Evolutionary conservation across 306 rosid genomes (phyloP).

Genomic region (barrel medic (Medicago truncatula)): MtrunA17r5.0-ANR NC_053042.1:38629501-38630000

Average conservation of each 20-base stretch:
- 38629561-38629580: slow-evolving; percentile 37
- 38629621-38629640: slow-evolving; percentile 39
- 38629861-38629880: slow-evolving; percentile 79
- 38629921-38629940: slow-evolving; percentile 95
- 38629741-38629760: slow-evolving; percentile 31
- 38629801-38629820: slow-evolving; percentile 81
- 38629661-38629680: slow-evolving; percentile 71
- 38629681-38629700: slow-evolving; percentile 80
- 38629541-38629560: not conserved
- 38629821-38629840: slow-evolving; percentile 64
- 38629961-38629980: slow-evolving; percentile 42
- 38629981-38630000: not conserved
- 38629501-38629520: slow-evolving; percentile 25
- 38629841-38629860: slow-evolving; percentile 83
- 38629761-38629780: slow-evolving; percentile 66
- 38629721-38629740: slow-evolving; percentile 56
- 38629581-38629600: slow-evolving; percentile 36
- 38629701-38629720: slow-evolving; percentile 60
- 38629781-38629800: slow-evolving; percentile 76
- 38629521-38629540: not conserved
- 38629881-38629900: slow-evolving; percentile 80
- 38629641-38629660: slow-evolving; percentile 51
- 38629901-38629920: slow-evolving; percentile 59
- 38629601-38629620: slow-evolving; percentile 44
- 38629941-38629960: slow-evolving; percentile 94